phyloP scores from a whole-genome alignment of 2,329 filamentous ascomycete genomes.

The Fusarium luffae region DNA sequence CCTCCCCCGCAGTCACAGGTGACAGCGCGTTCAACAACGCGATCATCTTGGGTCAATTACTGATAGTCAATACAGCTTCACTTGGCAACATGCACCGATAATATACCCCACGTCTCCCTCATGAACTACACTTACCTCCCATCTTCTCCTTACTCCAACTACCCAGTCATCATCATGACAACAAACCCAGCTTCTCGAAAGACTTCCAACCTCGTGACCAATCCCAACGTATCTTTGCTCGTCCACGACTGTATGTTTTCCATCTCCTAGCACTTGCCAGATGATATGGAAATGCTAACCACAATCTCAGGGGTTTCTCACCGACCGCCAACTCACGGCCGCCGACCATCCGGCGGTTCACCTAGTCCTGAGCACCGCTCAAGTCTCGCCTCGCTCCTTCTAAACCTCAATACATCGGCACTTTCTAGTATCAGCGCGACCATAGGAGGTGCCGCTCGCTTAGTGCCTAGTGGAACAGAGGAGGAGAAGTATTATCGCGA shows the following conservation, averaged over 20 bases:
- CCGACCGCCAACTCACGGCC: conserved; percentile 79
- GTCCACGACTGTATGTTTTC: conserved; percentile 81
- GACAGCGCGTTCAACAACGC: conserved; percentile 21
- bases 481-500: conserved; percentile 88
- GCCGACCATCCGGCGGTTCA: conserved; percentile 69
- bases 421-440: conserved; percentile 91
- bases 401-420: conserved; percentile 91
- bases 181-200: conserved; percentile 83
- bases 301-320: conserved; percentile 78
- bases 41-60: conserved; percentile 5
- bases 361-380: conserved; percentile 74
- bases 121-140: conserved; percentile 99
- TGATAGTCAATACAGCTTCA: conserved; percentile 74
- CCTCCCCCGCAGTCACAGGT: conserved; percentile 25
- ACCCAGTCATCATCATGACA: conserved; percentile 95
- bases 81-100: conserved; percentile 87
- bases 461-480: conserved; percentile 78
- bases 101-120: conserved; percentile 89
- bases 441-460: conserved; percentile 86
- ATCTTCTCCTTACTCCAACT: conserved; percentile 72
- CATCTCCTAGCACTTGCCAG: neutral
- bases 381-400: conserved; percentile 82
- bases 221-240: conserved; percentile 90
- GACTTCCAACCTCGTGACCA: conserved; percentile 82
- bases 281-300: conserved; percentile 5